Evolutionary conservation across 2,329 filamentous ascomycete species (phyloP).

Genomic region (Ambrosiella beaveri): DNA sequence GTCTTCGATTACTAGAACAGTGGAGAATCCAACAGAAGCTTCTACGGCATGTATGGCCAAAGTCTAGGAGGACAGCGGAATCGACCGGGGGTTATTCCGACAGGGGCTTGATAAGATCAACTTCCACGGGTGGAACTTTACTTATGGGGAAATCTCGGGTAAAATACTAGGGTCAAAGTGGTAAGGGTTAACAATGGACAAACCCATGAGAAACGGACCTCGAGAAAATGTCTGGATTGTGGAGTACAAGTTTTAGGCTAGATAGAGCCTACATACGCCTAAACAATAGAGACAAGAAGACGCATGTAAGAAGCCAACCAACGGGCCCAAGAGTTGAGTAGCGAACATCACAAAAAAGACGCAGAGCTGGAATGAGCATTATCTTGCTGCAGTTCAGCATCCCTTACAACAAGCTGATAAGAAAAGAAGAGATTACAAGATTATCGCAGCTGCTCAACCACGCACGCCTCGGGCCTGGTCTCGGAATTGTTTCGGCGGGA

Average conservation of each 20-base stretch:
- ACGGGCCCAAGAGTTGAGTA: background rate
- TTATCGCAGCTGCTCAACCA: background rate
- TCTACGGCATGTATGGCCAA: background rate
- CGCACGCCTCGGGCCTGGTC: background rate
- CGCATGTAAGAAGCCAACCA: background rate
- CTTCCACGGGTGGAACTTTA: background rate
- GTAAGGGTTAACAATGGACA: background rate
- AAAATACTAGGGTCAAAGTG: background rate
- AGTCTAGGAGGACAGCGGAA: background rate
- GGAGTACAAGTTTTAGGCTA: no score
- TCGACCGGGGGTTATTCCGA: background rate
- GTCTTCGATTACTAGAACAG: background rate
- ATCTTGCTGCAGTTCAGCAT: no score
- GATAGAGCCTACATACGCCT: no score
- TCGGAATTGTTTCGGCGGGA: background rate
- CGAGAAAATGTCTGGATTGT: background rate
- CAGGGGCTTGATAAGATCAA: background rate
- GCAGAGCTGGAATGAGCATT: no score
- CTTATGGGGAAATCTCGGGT: background rate
- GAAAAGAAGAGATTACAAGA: no score
- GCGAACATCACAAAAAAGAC: no score
- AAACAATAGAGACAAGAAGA: background rate
- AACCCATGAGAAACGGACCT: background rate
- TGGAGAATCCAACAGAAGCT: constrained; percentile 12
- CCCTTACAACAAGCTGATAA: no score